phyloP scores from a whole-genome alignment of 148 eudicot species.

The Amaranthus palmeri region DNA sequence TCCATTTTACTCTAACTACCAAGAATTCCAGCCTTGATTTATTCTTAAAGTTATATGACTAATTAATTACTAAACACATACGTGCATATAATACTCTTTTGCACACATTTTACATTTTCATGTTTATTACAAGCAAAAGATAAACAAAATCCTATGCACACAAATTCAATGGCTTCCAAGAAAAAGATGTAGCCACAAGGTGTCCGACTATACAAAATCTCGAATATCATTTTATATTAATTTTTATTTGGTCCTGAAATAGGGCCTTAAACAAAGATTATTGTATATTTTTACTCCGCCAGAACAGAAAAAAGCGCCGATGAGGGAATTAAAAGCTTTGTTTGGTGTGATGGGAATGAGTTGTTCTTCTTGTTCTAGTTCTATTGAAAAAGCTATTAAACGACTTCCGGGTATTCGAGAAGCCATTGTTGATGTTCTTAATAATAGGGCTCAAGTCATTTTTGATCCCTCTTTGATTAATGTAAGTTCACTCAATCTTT shows the following conservation, averaged over 20 bases:
- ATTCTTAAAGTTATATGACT: not conserved
- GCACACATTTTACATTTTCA: not conserved
- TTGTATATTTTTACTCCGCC: no score
- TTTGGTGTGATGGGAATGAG: constrained; percentile 72
- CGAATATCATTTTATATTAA: no score
- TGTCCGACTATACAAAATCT: not conserved
- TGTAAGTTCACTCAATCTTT: constrained; percentile 33
- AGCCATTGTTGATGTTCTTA: constrained; percentile 69
- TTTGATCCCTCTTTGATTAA: constrained; percentile 55
- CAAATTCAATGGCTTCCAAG: not conserved
- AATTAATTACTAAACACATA: not conserved
- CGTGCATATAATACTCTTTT: not conserved
- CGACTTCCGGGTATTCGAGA: constrained; percentile 69
- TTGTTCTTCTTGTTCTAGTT: constrained; percentile 84
- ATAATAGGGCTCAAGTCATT: constrained; percentile 59
- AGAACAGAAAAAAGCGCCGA: constrained; percentile 46
- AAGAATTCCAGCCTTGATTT: not conserved
- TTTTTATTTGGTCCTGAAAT: no score
- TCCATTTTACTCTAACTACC: constrained; percentile 4
- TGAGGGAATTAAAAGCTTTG: constrained; percentile 38
- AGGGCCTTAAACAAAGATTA: no score
- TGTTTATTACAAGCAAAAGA: not conserved
- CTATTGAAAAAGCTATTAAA: constrained; percentile 75
- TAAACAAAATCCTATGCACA: not conserved
- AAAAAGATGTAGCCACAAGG: not conserved